Evolutionary conservation across 768 basidiomycete genomes (phyloP).

Genomic region (Sistotremastrum niveocremeum): DNA sequence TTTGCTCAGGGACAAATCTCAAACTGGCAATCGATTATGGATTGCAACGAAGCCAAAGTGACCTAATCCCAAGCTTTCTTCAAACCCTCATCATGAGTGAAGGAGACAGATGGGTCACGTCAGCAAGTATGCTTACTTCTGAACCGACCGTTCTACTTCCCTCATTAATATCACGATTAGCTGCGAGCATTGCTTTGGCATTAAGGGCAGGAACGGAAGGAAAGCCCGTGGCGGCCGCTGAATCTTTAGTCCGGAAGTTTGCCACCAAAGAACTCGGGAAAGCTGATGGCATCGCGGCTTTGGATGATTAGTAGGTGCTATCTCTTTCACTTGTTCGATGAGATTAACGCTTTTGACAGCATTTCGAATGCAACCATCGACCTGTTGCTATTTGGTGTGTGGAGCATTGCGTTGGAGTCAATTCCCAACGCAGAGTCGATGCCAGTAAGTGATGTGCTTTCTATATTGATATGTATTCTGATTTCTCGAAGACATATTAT

Average conservation of each 20-base stretch:
- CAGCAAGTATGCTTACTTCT: constrained; percentile 22
- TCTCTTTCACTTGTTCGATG: neutral
- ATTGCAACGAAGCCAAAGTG: constrained; percentile 63
- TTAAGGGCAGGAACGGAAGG: constrained; percentile 53
- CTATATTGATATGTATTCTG: neutral
- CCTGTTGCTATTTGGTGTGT: constrained; percentile 68
- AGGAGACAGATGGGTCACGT: constrained; percentile 80
- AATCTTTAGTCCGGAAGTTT: constrained; percentile 68
- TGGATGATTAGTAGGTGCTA: constrained; percentile 76
- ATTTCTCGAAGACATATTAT: constrained; percentile 52
- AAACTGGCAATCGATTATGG: constrained; percentile 89
- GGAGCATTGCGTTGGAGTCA: constrained; percentile 49
- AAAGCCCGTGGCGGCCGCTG: constrained; percentile 64
- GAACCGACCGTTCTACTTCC: no score
- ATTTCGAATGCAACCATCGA: constrained; percentile 86
- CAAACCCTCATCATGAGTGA: constrained; percentile 96
- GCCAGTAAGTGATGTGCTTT: constrained; percentile 38
- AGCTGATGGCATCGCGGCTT: constrained; percentile 60
- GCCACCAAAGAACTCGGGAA: constrained; percentile 77
- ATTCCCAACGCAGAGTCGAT: constrained; percentile 46
- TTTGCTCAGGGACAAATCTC: constrained; percentile 52
- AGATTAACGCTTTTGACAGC: constrained; percentile 23
- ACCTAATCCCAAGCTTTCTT: constrained; percentile 83
- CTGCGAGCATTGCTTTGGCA: constrained; percentile 53
- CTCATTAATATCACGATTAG: constrained; percentile 5